These are phyloP conservation scores for Hypoxylon sp. DNA, from an alignment of 2,329 filamentous ascomycete genomes.

Conservation along the genomic window DNA sequence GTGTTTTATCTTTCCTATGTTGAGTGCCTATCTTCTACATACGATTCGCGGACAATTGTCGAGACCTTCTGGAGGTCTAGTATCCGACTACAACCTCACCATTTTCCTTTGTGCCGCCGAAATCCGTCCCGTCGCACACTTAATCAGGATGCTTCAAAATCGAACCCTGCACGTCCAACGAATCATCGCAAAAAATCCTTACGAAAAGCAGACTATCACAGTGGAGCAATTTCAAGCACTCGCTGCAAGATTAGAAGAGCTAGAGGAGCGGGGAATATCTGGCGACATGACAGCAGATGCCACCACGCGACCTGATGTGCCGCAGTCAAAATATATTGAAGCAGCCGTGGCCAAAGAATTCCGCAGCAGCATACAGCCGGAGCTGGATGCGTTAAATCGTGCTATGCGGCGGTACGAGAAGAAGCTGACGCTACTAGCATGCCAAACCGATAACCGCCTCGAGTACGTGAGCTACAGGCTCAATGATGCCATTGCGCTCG, in stretches of 20 bases:
- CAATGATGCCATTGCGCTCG: slow-evolving; percentile 84
- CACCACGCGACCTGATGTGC: slow-evolving; percentile 49
- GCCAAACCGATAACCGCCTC: slow-evolving; percentile 83
- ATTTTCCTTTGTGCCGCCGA: slow-evolving; percentile 92
- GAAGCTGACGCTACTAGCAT: slow-evolving; percentile 80
- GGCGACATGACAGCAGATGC: slow-evolving; percentile 48
- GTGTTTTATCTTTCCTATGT: slow-evolving; percentile 83
- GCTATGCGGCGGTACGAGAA: slow-evolving; percentile 94
- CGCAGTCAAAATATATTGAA: slow-evolving; percentile 58
- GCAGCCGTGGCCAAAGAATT: slow-evolving; percentile 69
- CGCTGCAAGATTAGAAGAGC: slow-evolving; percentile 74
- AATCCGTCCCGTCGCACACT: slow-evolving; percentile 83
- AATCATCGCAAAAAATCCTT: slow-evolving; percentile 72
- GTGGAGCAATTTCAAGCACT: slow-evolving; percentile 69
- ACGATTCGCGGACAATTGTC: slow-evolving; percentile 84
- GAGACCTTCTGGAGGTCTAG: slow-evolving; percentile 85
- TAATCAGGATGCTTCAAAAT: slow-evolving; percentile 83
- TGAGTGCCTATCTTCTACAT: slow-evolving; percentile 89
- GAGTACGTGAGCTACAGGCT: slow-evolving; percentile 78
- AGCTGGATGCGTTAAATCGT: slow-evolving; percentile 89
- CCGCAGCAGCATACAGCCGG: slow-evolving; percentile 78
- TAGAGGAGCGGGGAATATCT: slow-evolving; percentile 73
- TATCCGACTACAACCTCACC: slow-evolving; percentile 93
- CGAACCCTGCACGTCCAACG: slow-evolving; percentile 87
- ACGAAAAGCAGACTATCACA: slow-evolving; percentile 57